These are phyloP conservation scores for Megacollybia marginata DNA, from an alignment of 768 basidiomycete species.

Conservation along the genomic window DNA sequence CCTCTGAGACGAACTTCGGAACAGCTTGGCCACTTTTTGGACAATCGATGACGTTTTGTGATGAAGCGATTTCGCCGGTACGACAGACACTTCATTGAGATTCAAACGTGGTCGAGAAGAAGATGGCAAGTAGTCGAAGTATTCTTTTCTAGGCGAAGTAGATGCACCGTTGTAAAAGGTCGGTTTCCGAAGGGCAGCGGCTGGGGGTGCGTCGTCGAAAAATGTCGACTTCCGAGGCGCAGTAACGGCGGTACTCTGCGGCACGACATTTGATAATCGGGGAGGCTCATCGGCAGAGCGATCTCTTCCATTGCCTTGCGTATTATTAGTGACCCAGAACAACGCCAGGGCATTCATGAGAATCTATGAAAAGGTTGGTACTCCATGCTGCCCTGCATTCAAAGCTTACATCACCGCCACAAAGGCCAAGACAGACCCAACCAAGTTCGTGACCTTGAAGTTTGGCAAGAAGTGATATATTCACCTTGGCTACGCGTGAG, in stretches of 20 bases:
- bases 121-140: too few species aligned
- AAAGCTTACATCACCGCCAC: conserved; percentile 7
- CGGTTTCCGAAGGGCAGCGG: neutral
- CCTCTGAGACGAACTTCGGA: too few species aligned
- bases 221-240: neutral
- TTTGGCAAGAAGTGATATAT: conserved; percentile 38
- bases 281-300: neutral
- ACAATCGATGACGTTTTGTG: neutral
- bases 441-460: conserved; percentile 38
- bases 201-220: neutral
- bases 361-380: neutral
- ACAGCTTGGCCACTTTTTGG: too few species aligned
- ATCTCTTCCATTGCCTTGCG: neutral
- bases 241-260: neutral
- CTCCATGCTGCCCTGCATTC: neutral
- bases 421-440: conserved; percentile 34
- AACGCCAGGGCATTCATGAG: neutral
- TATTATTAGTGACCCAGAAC: neutral
- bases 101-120: neutral
- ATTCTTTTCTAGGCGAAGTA: neutral
- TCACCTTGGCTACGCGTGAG: conserved; percentile 15
- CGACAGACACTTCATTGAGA: neutral
- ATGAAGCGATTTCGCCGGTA: neutral
- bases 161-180: neutral
- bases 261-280: neutral